These are phyloP conservation scores for Russula olivacea DNA, from an alignment of 768 basidiomycete species.

Conservation along the genomic window DNA sequence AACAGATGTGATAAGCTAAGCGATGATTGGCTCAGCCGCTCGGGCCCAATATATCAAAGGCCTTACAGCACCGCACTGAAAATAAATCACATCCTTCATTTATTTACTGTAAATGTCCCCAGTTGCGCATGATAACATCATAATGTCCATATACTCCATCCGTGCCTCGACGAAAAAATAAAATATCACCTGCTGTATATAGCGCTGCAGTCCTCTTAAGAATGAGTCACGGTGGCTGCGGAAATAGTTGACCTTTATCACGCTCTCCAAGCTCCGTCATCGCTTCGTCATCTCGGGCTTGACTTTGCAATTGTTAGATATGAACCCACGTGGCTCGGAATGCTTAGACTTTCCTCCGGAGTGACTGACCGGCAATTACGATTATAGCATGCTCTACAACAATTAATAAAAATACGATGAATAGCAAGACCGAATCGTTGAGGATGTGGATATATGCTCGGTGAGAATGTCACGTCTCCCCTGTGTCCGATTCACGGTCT, in stretches of 20 bases:
- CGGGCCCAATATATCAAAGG: neutral
- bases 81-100: neutral
- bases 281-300: slow-evolving; percentile 7
- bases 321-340: neutral
- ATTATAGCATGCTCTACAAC: slow-evolving; percentile 4
- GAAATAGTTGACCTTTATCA: neutral
- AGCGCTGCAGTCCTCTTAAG: neutral
- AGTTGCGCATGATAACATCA: neutral
- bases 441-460: neutral
- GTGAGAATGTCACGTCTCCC: slow-evolving; percentile 11
- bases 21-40: neutral
- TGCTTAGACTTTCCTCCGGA: neutral
- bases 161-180: no score
- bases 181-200: neutral
- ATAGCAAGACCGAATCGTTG: neutral
- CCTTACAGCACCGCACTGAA: neutral
- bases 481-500: slow-evolving; percentile 25
- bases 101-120: slow-evolving; percentile 10
- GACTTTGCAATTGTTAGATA: neutral
- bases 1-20: neutral
- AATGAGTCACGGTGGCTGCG: neutral
- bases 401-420: slow-evolving; percentile 14
- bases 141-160: neutral
- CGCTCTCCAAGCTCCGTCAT: neutral
- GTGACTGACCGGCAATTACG: neutral